A percentile compares a stretch with the other conserved stretches of the same genome.
These are phyloP conservation scores for Erysimum pusillum DNA, from an alignment of 441 rosid genomes.

Conservation along the genomic window DNA sequence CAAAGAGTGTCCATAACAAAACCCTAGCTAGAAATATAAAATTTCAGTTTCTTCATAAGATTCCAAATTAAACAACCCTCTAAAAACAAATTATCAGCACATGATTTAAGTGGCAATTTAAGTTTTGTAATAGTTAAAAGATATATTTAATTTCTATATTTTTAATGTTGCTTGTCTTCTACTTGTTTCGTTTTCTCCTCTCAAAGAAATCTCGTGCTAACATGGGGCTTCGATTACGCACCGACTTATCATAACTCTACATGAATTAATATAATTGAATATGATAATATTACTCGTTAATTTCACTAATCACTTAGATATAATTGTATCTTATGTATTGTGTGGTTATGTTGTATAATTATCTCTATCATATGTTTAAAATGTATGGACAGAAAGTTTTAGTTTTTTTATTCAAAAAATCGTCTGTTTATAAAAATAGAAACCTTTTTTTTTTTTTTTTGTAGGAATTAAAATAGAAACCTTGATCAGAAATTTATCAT, in stretches of 20 bases:
- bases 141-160: neutral
- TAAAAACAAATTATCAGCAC: slow-evolving; percentile 12
- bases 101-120: slow-evolving; percentile 37
- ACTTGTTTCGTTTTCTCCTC: slow-evolving; percentile 46
- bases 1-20: slow-evolving; percentile 8
- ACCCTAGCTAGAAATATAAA: slow-evolving; percentile 20
- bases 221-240: slow-evolving; percentile 44
- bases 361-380: too few relatives aligned
- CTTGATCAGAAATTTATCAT: neutral
- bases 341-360: neutral
- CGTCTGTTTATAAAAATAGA: neutral
- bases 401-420: neutral
- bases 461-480: too few relatives aligned
- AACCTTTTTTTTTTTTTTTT: too few relatives aligned
- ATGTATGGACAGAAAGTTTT: neutral
- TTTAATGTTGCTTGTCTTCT: slow-evolving; percentile 42
- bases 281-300: neutral
- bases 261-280: neutral
- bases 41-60: slow-evolving; percentile 25
- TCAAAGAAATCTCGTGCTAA: slow-evolving; percentile 46
- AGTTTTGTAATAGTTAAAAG: neutral
- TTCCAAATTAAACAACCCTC: slow-evolving; percentile 28
- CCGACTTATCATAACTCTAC: slow-evolving; percentile 35
- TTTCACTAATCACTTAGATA: neutral
- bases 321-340: neutral